phyloP scores from a whole-genome alignment of 2,329 filamentous ascomycete genomes.

The Fonsecaea erecta region DNA sequence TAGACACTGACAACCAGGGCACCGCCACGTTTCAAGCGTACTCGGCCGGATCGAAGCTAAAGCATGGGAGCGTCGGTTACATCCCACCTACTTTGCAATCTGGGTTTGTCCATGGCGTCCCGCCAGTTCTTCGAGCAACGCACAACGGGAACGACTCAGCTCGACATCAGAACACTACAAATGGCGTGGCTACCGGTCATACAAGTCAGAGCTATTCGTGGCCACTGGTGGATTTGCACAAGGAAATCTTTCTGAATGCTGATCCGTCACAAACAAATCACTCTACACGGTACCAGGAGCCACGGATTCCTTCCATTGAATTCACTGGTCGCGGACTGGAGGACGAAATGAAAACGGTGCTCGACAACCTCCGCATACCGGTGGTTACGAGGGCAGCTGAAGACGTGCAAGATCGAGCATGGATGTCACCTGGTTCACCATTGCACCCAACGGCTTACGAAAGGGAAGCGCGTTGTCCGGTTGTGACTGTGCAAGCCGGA shows the following conservation, averaged over 20 bases:
- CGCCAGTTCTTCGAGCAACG: slow-evolving; percentile 19
- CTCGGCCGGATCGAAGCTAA: slow-evolving; percentile 9
- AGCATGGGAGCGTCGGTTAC: slow-evolving; percentile 13
- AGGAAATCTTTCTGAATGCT: slow-evolving; percentile 29
- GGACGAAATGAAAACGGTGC: slow-evolving; percentile 18
- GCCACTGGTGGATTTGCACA: slow-evolving; percentile 28
- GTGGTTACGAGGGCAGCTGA: neutral
- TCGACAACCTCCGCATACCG: slow-evolving; percentile 3
- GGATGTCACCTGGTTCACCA: slow-evolving; percentile 10
- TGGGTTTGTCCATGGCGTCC: slow-evolving; percentile 26
- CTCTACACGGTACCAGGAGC: slow-evolving; percentile 21
- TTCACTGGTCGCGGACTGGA: slow-evolving; percentile 9
- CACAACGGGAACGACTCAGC: neutral
- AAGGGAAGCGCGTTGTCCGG: slow-evolving; percentile 12
- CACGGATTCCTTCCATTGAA: slow-evolving; percentile 23
- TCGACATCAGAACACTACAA: neutral
- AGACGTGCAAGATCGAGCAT: slow-evolving; percentile 1
- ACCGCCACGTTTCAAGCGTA: slow-evolving; percentile 18
- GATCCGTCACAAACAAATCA: slow-evolving; percentile 14
- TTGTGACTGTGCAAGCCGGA: neutral
- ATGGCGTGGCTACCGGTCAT: neutral
- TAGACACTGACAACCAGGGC: neutral
- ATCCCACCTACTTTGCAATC: slow-evolving; percentile 24
- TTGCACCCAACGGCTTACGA: slow-evolving; percentile 9
- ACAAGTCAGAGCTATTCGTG: slow-evolving; percentile 12